Conservation (phyloP, 108 stramenopile species). For the Halocafeteria seosinensis region DNA sequence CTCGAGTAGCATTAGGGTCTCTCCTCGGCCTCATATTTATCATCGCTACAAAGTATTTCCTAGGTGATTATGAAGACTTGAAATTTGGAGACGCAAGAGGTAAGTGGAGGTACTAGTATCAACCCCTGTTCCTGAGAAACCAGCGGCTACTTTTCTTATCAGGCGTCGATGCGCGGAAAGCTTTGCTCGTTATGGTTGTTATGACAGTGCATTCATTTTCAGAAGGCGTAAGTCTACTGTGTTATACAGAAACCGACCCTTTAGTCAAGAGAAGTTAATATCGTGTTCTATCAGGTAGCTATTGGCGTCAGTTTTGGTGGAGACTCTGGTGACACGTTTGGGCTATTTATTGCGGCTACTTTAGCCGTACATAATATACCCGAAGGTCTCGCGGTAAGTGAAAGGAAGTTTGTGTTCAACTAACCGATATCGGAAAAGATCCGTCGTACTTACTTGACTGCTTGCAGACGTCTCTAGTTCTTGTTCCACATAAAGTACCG, state of each 20-base stretch:
- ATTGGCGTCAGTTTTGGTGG: slow-evolving; percentile 85
- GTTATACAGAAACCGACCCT: too few relatives aligned
- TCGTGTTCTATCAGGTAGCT: too few relatives aligned
- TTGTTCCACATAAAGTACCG: slow-evolving; percentile 64
- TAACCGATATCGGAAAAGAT: too few relatives aligned
- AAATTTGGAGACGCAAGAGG: slow-evolving; percentile 53
- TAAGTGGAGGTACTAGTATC: slow-evolving; percentile 45
- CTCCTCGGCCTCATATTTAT: slow-evolving; percentile 58
- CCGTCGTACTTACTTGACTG: too few relatives aligned
- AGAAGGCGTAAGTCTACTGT: too few relatives aligned
- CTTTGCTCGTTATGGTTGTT: slow-evolving; percentile 79
- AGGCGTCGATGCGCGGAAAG: slow-evolving; percentile 9
- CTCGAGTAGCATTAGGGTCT: slow-evolving; percentile 49
- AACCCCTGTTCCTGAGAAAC: slow-evolving; percentile 12
- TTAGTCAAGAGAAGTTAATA: too few relatives aligned
- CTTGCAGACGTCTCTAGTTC: slow-evolving; percentile 80
- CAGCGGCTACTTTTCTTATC: neutral
- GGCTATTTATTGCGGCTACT: slow-evolving; percentile 77
- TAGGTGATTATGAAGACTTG: slow-evolving; percentile 70
- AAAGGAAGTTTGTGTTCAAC: too few relatives aligned
- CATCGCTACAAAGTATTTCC: slow-evolving; percentile 48
- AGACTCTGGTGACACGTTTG: slow-evolving; percentile 57
- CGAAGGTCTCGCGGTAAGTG: slow-evolving; percentile 89
- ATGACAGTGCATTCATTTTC: slow-evolving; percentile 93
- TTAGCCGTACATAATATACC: slow-evolving; percentile 96